These are phyloP conservation scores for Vitis amurensis DNA, from an alignment of 164 flowering plant genomes.

Conservation along the genomic window DNA sequence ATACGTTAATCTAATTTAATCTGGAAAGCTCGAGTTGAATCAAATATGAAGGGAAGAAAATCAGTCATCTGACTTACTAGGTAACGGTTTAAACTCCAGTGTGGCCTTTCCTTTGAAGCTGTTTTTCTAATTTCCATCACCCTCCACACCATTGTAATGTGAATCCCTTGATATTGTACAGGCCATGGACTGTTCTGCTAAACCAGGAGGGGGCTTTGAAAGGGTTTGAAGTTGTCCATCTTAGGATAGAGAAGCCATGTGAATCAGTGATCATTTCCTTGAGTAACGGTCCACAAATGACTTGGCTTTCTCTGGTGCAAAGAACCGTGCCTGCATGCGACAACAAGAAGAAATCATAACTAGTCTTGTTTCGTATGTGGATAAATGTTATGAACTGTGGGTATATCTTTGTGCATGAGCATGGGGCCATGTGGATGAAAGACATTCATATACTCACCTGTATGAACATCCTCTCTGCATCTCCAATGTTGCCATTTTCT, in stretches of 20 bases:
- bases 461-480: constrained; percentile 97
- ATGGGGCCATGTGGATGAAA: neutral
- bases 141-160: too few relatives aligned
- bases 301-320: constrained; percentile 89
- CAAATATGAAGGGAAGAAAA: too few relatives aligned
- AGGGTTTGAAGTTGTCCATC: neutral
- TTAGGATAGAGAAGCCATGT: neutral
- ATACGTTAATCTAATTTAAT: too few relatives aligned
- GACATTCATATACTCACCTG: constrained; percentile 56
- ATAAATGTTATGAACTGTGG: neutral
- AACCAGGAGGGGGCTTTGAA: neutral
- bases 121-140: too few relatives aligned
- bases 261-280: constrained; percentile 19
- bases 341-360: neutral
- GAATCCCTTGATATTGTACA: too few relatives aligned
- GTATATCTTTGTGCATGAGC: neutral
- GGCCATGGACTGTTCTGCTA: too few relatives aligned
- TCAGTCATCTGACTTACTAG: too few relatives aligned
- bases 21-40: too few relatives aligned
- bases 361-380: too few relatives aligned
- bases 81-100: too few relatives aligned
- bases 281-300: constrained; percentile 76
- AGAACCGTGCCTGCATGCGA: constrained; percentile 71
- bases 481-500: constrained; percentile 78
- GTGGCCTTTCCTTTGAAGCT: too few relatives aligned